phyloP scores from a whole-genome alignment of 2,329 filamentous ascomycete species.

The Acarospora socialis region DNA sequence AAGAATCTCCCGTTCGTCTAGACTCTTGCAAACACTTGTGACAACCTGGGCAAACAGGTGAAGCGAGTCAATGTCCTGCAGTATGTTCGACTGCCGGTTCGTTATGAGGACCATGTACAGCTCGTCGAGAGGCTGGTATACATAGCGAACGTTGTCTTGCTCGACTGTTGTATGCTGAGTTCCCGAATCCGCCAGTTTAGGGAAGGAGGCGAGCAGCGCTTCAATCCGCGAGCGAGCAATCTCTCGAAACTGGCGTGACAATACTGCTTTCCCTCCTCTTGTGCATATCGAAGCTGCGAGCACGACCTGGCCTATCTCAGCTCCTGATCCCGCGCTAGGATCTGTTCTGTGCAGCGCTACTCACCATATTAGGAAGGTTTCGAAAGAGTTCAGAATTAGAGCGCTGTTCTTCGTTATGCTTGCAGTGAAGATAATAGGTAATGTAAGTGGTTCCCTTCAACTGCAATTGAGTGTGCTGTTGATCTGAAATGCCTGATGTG shows the following conservation, averaged over 20 bases:
- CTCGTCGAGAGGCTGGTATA: conserved; percentile 97
- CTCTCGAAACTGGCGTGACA: conserved; percentile 94
- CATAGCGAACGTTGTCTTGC: conserved; percentile 98
- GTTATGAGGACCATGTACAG: conserved; percentile 99
- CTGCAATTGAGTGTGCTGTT: too few relatives aligned
- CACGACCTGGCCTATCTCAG: conserved; percentile 55
- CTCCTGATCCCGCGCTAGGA: conserved; percentile 2
- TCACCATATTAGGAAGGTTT: not conserved
- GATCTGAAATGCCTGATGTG: too few relatives aligned
- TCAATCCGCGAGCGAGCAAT: conserved; percentile 96
- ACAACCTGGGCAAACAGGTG: conserved; percentile 97
- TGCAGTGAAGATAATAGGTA: too few relatives aligned
- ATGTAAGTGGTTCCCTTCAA: too few relatives aligned
- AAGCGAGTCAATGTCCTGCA: conserved; percentile 96
- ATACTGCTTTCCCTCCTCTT: conserved; percentile 91
- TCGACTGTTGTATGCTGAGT: conserved; percentile 98
- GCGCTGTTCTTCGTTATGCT: too few relatives aligned
- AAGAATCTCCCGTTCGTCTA: conserved; percentile 90
- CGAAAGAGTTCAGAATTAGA: not conserved
- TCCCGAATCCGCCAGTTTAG: conserved; percentile 88
- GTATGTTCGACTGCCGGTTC: conserved; percentile 97
- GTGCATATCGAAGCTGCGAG: conserved; percentile 98
- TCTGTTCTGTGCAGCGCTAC: conserved; percentile 3
- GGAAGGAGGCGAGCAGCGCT: conserved; percentile 89
- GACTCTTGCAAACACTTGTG: conserved; percentile 84